These are phyloP conservation scores for Diaporthe humulicola DNA, from an alignment of 2,329 filamentous ascomycete species.

Conservation along the genomic window DNA sequence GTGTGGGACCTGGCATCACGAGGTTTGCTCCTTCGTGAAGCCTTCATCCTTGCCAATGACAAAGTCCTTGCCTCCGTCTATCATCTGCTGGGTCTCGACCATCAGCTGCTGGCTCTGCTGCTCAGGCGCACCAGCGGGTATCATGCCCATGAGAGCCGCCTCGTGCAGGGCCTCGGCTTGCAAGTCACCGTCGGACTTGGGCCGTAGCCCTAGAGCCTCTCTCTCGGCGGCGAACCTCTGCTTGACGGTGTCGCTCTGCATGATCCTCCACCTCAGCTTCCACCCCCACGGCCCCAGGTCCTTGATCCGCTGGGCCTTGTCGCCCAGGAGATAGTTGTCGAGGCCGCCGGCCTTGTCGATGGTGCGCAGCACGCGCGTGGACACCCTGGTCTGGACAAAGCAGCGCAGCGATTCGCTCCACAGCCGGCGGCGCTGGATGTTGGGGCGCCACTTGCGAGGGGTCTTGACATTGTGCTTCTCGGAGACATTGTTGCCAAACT, in stretches of 20 bases:
- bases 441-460: slow-evolving; percentile 80
- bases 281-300: slow-evolving; percentile 92
- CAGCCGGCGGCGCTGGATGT: slow-evolving; percentile 77
- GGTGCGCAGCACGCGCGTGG: slow-evolving; percentile 76
- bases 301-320: slow-evolving; percentile 81
- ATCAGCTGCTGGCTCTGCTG: slow-evolving; percentile 48
- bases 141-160: slow-evolving; percentile 13
- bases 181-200: slow-evolving; percentile 54
- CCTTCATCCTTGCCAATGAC: slow-evolving; percentile 43
- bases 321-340: slow-evolving; percentile 90
- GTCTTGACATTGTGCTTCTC: slow-evolving; percentile 78
- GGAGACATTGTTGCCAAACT: slow-evolving; percentile 83
- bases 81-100: slow-evolving; percentile 54
- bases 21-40: slow-evolving; percentile 48
- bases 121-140: background rate
- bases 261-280: slow-evolving; percentile 89
- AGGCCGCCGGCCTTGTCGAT: slow-evolving; percentile 90
- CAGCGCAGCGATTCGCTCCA: slow-evolving; percentile 73
- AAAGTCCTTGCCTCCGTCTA: slow-evolving; percentile 59
- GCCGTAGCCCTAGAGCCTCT: slow-evolving; percentile 72
- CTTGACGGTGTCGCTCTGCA: slow-evolving; percentile 80
- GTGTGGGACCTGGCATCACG: background rate
- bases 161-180: slow-evolving; percentile 39
- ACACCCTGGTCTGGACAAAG: slow-evolving; percentile 77
- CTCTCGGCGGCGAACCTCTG: slow-evolving; percentile 76